Evolutionary conservation across 306 rosid genomes (phyloP).

Genomic region (Pachyrhizus erosus): DNA sequence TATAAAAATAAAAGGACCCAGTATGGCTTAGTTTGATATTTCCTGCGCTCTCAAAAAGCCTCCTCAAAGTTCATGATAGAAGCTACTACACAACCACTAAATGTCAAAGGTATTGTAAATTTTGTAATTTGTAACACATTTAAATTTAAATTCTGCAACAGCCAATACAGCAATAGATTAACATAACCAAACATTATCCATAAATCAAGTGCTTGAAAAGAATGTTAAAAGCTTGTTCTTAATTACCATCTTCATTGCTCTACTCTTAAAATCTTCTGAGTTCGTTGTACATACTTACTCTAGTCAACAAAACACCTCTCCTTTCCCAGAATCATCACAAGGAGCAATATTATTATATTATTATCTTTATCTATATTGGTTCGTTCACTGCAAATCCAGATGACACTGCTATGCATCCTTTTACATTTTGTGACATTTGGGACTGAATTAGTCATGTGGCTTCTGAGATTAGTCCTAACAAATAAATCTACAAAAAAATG

Average conservation of each 20-base stretch:
- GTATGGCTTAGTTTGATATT: neutral
- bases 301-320: neutral
- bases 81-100: neutral
- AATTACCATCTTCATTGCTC: neutral
- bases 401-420: too few relatives aligned
- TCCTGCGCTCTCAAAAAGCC: neutral
- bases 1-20: too few relatives aligned
- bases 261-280: neutral
- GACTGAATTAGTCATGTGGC: too few relatives aligned
- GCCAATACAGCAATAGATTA: neutral
- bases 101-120: neutral
- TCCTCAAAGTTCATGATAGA: neutral
- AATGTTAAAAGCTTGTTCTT: too few relatives aligned
- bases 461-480: too few relatives aligned
- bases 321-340: neutral
- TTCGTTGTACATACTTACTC: conserved; percentile 12
- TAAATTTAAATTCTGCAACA: neutral
- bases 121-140: too few relatives aligned
- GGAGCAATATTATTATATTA: too few relatives aligned
- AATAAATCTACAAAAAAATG: too few relatives aligned
- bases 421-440: too few relatives aligned
- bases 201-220: neutral
- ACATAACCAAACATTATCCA: neutral
- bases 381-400: too few relatives aligned
- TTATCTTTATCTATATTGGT: too few relatives aligned